These are phyloP conservation scores for Graphiopsis chlorocephala DNA, from an alignment of 2,329 filamentous ascomycete genomes.

Conservation along the genomic window DNA sequence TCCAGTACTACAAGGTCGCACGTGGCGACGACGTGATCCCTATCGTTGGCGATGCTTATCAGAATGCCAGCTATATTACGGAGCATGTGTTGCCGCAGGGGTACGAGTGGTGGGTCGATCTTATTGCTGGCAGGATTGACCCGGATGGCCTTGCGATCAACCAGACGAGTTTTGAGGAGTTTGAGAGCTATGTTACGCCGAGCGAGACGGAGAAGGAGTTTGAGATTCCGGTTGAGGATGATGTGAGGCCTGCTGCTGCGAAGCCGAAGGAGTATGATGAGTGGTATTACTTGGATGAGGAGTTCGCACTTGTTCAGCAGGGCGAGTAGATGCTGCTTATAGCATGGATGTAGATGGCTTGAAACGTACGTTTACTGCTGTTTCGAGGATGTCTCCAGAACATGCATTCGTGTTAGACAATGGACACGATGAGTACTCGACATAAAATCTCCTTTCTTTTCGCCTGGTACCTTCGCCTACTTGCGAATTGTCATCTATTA, in stretches of 20 bases:
- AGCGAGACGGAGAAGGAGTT: constrained; percentile 9
- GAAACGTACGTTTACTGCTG: not conserved
- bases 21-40: constrained; percentile 99
- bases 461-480: too few relatives aligned
- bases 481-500: too few relatives aligned
- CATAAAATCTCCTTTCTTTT: not conserved
- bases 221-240: constrained; percentile 11
- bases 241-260: constrained; percentile 2
- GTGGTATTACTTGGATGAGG: constrained; percentile 15
- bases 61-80: constrained; percentile 99
- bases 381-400: not conserved
- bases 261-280: constrained; percentile 14
- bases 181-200: constrained; percentile 13
- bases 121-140: constrained; percentile 76
- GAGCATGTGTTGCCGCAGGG: constrained; percentile 94
- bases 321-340: not conserved
- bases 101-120: constrained; percentile 92
- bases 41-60: constrained; percentile 99
- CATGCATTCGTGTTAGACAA: not conserved
- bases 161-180: constrained; percentile 34
- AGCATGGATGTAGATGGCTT: not conserved
- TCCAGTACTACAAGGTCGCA: constrained; percentile 99
- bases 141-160: constrained; percentile 24
- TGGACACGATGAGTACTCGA: not conserved
- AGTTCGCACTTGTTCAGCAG: constrained; percentile 20